Evolutionary conservation across 2,329 filamentous ascomycete genomes (phyloP).

Genomic region (Penicillium sp.): DNA sequence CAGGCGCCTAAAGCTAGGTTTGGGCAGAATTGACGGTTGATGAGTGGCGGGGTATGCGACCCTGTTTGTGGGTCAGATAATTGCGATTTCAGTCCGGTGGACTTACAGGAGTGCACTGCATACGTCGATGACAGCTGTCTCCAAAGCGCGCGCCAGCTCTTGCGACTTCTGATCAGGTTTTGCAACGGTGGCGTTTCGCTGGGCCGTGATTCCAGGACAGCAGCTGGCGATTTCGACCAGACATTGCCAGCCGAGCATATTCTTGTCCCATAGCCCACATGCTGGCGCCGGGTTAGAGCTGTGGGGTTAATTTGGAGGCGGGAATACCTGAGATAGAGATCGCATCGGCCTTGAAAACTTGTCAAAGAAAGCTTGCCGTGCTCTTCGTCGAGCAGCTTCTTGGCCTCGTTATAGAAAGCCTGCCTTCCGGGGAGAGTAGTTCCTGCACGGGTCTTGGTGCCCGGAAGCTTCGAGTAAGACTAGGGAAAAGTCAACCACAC

Average conservation of each 20-base stretch:
- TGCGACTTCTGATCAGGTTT: background rate
- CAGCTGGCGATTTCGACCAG: conserved; percentile 1
- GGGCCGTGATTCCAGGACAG: background rate
- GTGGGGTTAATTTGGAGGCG: too few species aligned
- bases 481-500: too few species aligned
- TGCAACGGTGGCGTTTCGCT: background rate
- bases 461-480: too few species aligned
- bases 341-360: conserved; percentile 2
- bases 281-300: background rate
- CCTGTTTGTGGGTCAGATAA: too few species aligned
- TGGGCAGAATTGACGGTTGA: too few species aligned
- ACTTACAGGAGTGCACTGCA: too few species aligned
- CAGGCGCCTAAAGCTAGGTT: too few species aligned
- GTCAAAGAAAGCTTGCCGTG: background rate
- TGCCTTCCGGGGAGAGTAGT: background rate
- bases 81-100: too few species aligned
- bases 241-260: background rate
- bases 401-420: conserved; percentile 1
- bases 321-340: background rate
- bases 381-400: background rate
- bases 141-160: background rate
- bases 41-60: too few species aligned
- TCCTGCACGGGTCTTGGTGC: too few species aligned
- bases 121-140: too few species aligned
- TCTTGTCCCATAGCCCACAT: background rate